A percentile compares a stretch with the other conserved stretches of the same genome.
Evolutionary conservation across 805 yeast species (phyloP).

Genomic region (Cyberlindnera amylophila): DNA sequence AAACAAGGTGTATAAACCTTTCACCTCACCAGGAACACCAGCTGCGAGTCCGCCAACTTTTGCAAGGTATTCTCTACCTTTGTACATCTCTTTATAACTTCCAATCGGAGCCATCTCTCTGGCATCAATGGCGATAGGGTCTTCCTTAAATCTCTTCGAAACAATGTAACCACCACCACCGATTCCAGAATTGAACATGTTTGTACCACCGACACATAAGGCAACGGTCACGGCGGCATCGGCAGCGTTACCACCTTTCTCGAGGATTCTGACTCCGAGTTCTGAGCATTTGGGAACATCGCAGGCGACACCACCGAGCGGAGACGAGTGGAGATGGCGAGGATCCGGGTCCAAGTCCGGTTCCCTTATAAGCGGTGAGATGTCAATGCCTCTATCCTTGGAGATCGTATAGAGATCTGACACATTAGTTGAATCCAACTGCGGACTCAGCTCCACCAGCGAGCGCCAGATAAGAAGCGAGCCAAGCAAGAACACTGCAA

Average conservation of each 20-base stretch:
- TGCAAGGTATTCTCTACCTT: conserved; percentile 43
- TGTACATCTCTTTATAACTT: conserved; percentile 65
- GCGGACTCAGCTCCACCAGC: background rate
- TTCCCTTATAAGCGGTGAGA: conserved; percentile 32
- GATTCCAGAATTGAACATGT: conserved; percentile 81
- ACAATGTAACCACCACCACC: conserved; percentile 82
- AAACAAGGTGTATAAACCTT: conserved; percentile 69
- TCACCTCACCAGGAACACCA: conserved; percentile 88
- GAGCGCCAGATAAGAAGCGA: conserved; percentile 5
- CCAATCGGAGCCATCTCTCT: conserved; percentile 79
- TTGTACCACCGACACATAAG: conserved; percentile 79
- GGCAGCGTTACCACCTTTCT: conserved; percentile 70
- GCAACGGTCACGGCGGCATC: conserved; percentile 91
- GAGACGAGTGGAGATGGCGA: conserved; percentile 22
- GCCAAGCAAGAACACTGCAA: background rate
- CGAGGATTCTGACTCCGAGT: conserved; percentile 30
- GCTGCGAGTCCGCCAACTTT: conserved; percentile 83
- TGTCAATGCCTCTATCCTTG: conserved; percentile 33
- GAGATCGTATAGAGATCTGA: conserved; percentile 6
- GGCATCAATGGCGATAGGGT: conserved; percentile 69
- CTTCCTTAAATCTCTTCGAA: conserved; percentile 36
- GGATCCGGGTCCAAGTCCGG: conserved; percentile 35
- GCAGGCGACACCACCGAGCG: conserved; percentile 25
- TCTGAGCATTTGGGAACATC: conserved; percentile 35
- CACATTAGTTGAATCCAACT: background rate